Conservation (phyloP, 2,329 filamentous ascomycete genomes). For the Alternaria arborescens region DNA sequence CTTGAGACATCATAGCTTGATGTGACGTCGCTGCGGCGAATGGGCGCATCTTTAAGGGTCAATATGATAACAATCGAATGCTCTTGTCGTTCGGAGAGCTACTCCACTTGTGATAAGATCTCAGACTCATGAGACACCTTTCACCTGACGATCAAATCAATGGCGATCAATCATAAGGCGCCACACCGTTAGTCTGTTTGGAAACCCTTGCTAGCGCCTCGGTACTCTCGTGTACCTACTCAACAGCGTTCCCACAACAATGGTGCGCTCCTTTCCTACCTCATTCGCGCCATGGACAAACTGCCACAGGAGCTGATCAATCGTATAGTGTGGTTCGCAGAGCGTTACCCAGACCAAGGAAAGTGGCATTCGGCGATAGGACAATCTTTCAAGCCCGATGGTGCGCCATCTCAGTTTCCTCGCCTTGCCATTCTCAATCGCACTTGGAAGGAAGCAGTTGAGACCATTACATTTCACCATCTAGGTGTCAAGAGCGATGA, state of each 20-base stretch:
- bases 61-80: too few relatives aligned
- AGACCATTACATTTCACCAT: constrained; percentile 12
- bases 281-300: constrained; percentile 13
- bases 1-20: too few relatives aligned
- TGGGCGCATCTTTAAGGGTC: too few relatives aligned
- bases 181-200: background rate
- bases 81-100: too few relatives aligned
- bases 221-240: background rate
- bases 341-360: constrained; percentile 13
- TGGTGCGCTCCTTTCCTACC: too few relatives aligned
- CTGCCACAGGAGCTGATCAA: constrained; percentile 27
- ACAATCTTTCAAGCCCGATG: constrained; percentile 2
- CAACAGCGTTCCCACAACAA: constrained; percentile 1
- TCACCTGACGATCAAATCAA: too few relatives aligned
- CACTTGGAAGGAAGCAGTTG: constrained; percentile 16
- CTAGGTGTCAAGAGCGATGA: constrained; percentile 11
- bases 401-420: constrained; percentile 11
- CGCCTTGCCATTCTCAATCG: constrained; percentile 10
- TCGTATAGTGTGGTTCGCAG: constrained; percentile 12
- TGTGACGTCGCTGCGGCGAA: too few relatives aligned
- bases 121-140: too few relatives aligned
- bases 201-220: background rate
- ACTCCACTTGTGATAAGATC: too few relatives aligned
- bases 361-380: constrained; percentile 5
- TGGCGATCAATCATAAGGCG: background rate